Conservation (phyloP, 805 yeast species). For the Metschnikowia bowlesiae region DNA sequence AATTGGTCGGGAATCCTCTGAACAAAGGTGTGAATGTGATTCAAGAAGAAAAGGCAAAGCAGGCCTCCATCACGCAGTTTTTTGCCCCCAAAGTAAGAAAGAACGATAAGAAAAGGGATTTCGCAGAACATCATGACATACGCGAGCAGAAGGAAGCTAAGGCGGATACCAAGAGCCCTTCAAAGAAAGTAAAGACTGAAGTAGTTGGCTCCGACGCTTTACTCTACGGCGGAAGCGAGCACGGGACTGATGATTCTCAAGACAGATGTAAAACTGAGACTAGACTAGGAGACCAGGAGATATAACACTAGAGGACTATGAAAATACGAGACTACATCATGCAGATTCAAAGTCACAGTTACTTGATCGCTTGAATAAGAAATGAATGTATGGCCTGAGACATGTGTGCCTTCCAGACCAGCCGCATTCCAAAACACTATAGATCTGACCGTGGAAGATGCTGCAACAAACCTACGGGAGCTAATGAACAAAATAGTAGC, state of each 20-base stretch:
- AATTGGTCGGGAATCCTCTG: slow-evolving; percentile 59
- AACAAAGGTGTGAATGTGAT: slow-evolving; percentile 37
- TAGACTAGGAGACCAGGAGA: too few relatives aligned
- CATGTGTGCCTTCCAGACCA: too few relatives aligned
- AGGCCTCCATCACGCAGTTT: slow-evolving; percentile 13
- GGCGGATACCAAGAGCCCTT: neutral
- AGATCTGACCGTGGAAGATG: too few relatives aligned
- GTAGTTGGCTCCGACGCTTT: neutral
- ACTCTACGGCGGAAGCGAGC: neutral
- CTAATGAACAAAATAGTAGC: too few relatives aligned
- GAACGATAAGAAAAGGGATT: neutral
- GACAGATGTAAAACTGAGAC: neutral
- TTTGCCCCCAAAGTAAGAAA: slow-evolving; percentile 7
- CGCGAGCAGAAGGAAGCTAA: neutral
- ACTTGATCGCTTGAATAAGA: too few relatives aligned
- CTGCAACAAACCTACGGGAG: too few relatives aligned
- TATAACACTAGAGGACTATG: neutral
- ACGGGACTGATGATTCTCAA: neutral
- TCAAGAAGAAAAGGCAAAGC: slow-evolving; percentile 26
- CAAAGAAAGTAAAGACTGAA: neutral
- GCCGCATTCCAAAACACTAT: too few relatives aligned
- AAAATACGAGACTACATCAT: too few relatives aligned
- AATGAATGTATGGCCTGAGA: too few relatives aligned
- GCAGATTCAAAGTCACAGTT: too few relatives aligned
- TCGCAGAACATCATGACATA: neutral